Percentiles rank a stretch among this genome's conserved stretches.
Evolutionary conservation across 176 grass and related monocot genomes (phyloP).

Genomic region (Triticum dicoccoides): DNA sequence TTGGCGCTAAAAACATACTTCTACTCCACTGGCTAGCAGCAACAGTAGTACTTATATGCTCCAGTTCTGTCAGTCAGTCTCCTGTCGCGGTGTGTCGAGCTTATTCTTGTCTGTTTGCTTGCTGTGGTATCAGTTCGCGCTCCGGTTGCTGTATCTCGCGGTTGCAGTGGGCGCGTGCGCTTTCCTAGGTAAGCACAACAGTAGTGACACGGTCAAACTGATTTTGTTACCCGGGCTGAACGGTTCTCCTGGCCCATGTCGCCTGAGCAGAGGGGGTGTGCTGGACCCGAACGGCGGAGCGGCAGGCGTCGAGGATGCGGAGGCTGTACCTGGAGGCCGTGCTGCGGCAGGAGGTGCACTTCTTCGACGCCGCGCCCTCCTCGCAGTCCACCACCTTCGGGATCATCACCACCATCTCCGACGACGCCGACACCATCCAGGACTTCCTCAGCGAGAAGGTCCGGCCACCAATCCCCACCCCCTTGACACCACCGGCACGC

Average conservation of each 20-base stretch:
- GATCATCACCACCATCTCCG: conserved; percentile 61
- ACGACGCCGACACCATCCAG: conserved; percentile 58
- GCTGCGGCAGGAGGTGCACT: conserved; percentile 47
- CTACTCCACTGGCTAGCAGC: no score
- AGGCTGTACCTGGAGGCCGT: conserved; percentile 55
- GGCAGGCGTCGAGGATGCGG: conserved; percentile 52
- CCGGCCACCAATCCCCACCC: background rate
- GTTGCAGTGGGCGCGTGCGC: conserved; percentile 32
- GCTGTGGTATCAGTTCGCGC: conserved; percentile 30
- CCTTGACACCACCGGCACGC: background rate
- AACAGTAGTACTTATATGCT: no score
- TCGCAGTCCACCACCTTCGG: conserved; percentile 40
- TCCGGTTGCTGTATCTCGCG: conserved; percentile 45
- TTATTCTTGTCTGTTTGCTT: background rate
- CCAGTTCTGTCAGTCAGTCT: background rate
- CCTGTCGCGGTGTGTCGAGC: background rate
- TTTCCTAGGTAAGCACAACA: conserved; percentile 33
- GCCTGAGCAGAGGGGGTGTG: conserved; percentile 35
- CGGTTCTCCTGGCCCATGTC: background rate
- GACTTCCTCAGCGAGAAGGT: conserved; percentile 66
- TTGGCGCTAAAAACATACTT: background rate
- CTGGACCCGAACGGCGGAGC: conserved; percentile 52
- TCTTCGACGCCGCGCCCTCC: conserved; percentile 45
- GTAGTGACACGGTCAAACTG: no score
- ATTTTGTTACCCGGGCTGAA: background rate